Conservation (phyloP, 108 stramenopile genomes). For the Skeletonema marinoi region DNA sequence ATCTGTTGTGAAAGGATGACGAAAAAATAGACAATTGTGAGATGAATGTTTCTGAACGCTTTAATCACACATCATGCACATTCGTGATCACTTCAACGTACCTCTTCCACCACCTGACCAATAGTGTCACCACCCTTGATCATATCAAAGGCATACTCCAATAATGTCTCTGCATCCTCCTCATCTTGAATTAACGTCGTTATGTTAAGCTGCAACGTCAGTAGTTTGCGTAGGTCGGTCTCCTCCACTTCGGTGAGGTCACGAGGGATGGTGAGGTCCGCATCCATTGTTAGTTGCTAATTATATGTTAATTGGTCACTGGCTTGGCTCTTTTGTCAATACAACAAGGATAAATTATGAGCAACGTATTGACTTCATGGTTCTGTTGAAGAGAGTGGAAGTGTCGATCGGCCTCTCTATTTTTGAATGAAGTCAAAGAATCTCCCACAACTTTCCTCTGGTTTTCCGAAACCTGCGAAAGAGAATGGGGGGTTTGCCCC, state of each 20-base stretch:
- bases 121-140: neutral
- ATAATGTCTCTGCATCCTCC: neutral
- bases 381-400: no score
- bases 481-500: no score
- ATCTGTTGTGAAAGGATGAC: neutral
- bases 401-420: no score
- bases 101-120: slow-evolving; percentile 4
- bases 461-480: no score
- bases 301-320: no score
- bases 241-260: neutral
- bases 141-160: slow-evolving; percentile 10
- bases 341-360: neutral
- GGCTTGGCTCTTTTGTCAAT: neutral
- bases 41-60: neutral
- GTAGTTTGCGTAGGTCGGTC: neutral
- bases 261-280: neutral
- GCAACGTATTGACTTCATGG: neutral
- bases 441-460: no score
- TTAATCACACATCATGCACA: neutral
- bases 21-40: neutral
- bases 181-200: slow-evolving; percentile 2
- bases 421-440: no score
- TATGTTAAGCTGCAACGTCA: neutral
- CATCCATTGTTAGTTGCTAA: neutral
- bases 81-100: neutral